Base-by-base conservation (phyloP, 2,329 filamentous ascomycete species). In the Westerdykella ornata region DNA sequence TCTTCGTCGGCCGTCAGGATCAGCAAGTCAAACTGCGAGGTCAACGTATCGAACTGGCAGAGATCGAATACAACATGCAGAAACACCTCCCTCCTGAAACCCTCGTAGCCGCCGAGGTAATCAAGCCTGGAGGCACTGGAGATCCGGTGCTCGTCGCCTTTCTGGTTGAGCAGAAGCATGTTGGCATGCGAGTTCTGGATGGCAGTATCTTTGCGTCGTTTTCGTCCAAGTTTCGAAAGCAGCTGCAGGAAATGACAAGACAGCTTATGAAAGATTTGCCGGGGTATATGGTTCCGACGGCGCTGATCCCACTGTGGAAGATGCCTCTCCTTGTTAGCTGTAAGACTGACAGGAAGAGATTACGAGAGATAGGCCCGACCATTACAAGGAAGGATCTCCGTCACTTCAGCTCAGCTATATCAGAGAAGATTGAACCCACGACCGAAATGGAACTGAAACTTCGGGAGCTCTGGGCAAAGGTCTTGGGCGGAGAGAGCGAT, bases 51-150 rank as follows among this genome's bases (percentile, higher is more conserved):
- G 63, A 67, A 43, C 52, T 66, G 6, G 57, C 60, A 5, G 63
- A 67, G 40, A 66, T 67, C 29, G 63, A 67, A 40, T 62, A 58
- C 49, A 64, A 66, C 36, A 64, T 65, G 59, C 54, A 57, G 20
- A 67, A 72, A 22, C 65, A 71, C 7, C 46, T 63, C 3, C 58
- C 62, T 11, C 41, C 59, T 0, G 64, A 61, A 9, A 62, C 59
- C 9, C 63, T 66, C 3, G 63, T 75, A 0, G 70, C 74, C 18
- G 70, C 67, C 2, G 74, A 77, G 48, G 71, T 77, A 11, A 71
- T 77, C 49, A 66, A 65, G 43, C 58, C 60, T 3, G 53, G 58
- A 5, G 56, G 57, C 17, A 51, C 45, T 19, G 53, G 59, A 5
- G 60, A 64, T 31, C 51, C 56, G 22, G 62, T 53, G 8, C 54